Evolutionary conservation across 352 stramenopile genomes (phyloP), one percentile per base, ranked within the genome.

Genomic region (Phytophthora meadii): DNA sequence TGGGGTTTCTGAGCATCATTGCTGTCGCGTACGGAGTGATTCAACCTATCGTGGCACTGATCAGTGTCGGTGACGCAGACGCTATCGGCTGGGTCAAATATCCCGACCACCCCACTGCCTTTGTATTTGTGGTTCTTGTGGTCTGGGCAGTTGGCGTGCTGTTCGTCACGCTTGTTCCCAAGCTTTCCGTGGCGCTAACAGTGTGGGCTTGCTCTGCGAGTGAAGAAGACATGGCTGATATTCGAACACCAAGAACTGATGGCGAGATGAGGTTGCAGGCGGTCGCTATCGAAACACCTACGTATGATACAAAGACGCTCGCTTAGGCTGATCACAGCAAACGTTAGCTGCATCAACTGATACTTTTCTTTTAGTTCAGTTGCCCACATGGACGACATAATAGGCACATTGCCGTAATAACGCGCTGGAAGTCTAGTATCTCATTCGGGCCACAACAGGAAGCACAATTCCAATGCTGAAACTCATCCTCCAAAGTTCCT

Each of bases 11-110:
- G 27, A 83, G 79, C 40, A 41, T 60, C 46, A 41, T 69, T 24
- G 63, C 77, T 15, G 49, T 74, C 12, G 27, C 60, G 2, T 72
- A 27, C n/a, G 34, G 74, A 34, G 36, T 80, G 2, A 48, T 75
- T 11, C 49, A 76, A 2, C 78, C 78, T 2, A 60, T 87, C n/a
- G 70, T 75, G 42, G 59, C 79, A 4, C 58, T 81, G 11, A 52
- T 47, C 11, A 68, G 53, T 2, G 57, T 49, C 14, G 68, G 68
- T 6, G 25, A 24, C 14, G 51, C 50, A 15, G 55, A 68, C 36
- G 61, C 44, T 6, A 58, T 76, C 4, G 56, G 64, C n/a, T 67
- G 48, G 55, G 12, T 72, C 11, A 54, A 72, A 9, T 71, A 71
- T 24, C 49, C 61, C 1, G 42, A 72, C 37, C 49, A 66, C 11